phyloP scores from a whole-genome alignment of 2,329 filamentous ascomycete genomes.

The Paecilomyces fulvus region DNA sequence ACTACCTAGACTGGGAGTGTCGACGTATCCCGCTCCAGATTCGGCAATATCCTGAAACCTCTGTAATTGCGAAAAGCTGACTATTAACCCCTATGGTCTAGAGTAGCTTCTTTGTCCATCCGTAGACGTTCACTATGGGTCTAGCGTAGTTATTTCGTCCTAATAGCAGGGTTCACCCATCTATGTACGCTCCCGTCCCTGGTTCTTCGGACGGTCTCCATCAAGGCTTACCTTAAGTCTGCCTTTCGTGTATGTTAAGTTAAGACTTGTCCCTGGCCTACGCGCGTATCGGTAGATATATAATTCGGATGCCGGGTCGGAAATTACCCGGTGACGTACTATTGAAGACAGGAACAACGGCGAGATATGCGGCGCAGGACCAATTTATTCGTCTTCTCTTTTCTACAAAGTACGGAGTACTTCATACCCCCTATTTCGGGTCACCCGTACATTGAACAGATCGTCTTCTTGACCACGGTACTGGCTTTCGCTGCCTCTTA shows the following conservation, averaged over 20 bases:
- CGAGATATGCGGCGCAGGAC: not conserved
- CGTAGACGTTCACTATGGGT: not conserved
- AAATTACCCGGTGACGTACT: not conserved
- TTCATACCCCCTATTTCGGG: not conserved
- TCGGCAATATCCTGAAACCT: not conserved
- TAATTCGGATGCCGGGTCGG: not conserved
- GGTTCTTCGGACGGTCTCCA: not conserved
- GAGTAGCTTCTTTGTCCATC: not conserved
- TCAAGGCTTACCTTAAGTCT: not conserved
- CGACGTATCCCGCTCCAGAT: not conserved
- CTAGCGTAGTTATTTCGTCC: not conserved
- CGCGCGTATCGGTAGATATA: not conserved
- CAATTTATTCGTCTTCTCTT: not conserved
- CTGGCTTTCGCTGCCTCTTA: not conserved
- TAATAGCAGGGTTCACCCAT: not conserved
- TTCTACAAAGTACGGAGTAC: not conserved
- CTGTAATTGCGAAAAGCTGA: not conserved
- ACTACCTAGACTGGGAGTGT: not conserved
- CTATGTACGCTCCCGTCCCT: not conserved
- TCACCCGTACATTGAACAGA: not conserved
- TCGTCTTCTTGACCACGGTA: not conserved
- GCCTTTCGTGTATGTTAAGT: not conserved
- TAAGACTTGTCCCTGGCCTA: not conserved
- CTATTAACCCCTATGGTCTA: not conserved
- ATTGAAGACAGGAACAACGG: not conserved